A percentile compares a stretch with the other conserved stretches of the same genome.
Conservation (phyloP, 2,329 filamentous ascomycete species). For the Helicocarpus griseus region DNA sequence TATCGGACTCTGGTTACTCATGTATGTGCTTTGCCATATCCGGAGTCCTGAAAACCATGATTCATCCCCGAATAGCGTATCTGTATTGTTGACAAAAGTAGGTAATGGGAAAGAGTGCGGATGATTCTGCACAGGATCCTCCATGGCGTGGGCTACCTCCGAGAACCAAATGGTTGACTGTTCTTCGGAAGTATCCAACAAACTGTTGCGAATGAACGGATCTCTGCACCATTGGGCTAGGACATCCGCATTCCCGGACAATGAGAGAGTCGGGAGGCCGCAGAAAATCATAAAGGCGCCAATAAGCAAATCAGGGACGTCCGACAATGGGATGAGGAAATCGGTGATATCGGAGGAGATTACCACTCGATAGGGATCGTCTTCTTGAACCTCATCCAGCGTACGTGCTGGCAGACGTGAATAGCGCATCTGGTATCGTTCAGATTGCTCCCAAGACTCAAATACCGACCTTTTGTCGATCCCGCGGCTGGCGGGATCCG, state of each 20-base stretch:
- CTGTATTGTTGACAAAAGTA: conserved; percentile 34
- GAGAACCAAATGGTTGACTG: conserved; percentile 20
- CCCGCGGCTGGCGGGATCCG: conserved; percentile 15
- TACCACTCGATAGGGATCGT: conserved; percentile 75
- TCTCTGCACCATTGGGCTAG: conserved; percentile 40
- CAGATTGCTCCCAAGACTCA: conserved; percentile 41
- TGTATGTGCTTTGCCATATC: conserved; percentile 20
- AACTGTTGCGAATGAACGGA: conserved; percentile 41
- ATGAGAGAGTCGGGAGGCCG: conserved; percentile 48
- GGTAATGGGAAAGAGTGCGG: conserved; percentile 28
- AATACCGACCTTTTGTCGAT: conserved; percentile 26
- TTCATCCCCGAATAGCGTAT: conserved; percentile 44
- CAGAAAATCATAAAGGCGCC: conserved; percentile 64
- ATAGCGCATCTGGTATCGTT: conserved; percentile 40
- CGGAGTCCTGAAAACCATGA: conserved; percentile 41
- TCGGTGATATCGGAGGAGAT: conserved; percentile 67
- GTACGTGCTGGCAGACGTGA: conserved; percentile 60
- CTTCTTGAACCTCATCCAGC: conserved; percentile 62
- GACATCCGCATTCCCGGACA: conserved; percentile 15
- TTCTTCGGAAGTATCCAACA: conserved; percentile 21
- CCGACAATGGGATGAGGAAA: conserved; percentile 40
- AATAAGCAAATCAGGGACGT: conserved; percentile 40
- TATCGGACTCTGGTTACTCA: conserved; percentile 24
- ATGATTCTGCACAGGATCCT: conserved; percentile 8
- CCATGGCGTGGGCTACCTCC: conserved; percentile 3